Base-by-base conservation (phyloP, 495 filamentous ascomycete genomes). In the Tuber brumale region DNA sequence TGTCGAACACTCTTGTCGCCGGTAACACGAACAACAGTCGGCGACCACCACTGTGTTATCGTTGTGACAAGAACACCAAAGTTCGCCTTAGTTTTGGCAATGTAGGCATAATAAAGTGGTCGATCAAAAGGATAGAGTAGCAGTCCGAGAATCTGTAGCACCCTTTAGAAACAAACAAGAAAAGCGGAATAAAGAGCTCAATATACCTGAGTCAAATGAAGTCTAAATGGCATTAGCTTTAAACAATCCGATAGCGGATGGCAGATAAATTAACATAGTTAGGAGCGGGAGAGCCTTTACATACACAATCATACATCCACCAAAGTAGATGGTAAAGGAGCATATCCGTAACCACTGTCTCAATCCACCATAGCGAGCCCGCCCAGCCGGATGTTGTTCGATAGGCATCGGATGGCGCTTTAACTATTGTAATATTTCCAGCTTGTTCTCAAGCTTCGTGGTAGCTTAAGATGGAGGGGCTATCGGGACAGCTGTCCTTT, bases 11-110 rank as follows among this genome's bases (percentile, higher is more conserved):
- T 91, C 76, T 87, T 87, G 84, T 94, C 91, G 12, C 92, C 92
- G 83, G 91, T 93, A 74, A 95, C 89, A 69, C 91, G 87, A 70
- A 95, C 89, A 18, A 88, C 84, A 3, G 91, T 94, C 12, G 93
- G 93, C 70, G 88, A 88, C 91, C 91, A 95, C 90, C 91, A 93
- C 77, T 94, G 88, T 31, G 92, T 94, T 86, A 94, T 89, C 35
- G 90, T 92, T 19, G 89, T 92, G 74, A 91, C 88, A 39, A 92
- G 79, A 8, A 95, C 83, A 41, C 92, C 92, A 82, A 94, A 95
- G 45, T 86, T 89, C 75, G 90, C 88, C 82, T 95, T 95, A 1
- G 91, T 92, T 77, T 92, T 81, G 44, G 92, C 88, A 89, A 94
- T 94, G 84, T 90, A 93, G 69, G 90, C 87, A 82, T 94, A 91